Evolutionary conservation across 148 eudicot genomes (phyloP).

Genomic region (Spergularia marina): DNA sequence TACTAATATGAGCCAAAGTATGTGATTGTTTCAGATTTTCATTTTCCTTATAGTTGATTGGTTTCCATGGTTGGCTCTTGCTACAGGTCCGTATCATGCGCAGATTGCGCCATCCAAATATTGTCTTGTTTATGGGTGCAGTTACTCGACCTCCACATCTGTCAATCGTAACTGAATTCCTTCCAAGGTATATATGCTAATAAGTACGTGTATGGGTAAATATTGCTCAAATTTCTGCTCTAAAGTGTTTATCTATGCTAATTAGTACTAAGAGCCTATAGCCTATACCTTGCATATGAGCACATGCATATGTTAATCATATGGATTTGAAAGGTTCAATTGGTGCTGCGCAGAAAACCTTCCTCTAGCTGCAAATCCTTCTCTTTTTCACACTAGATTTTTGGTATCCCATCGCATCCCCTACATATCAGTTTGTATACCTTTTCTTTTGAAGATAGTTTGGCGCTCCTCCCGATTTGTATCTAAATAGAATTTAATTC

Average conservation of each 20-base stretch:
- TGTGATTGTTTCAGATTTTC: not conserved
- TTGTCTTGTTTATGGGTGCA: constrained; percentile 98
- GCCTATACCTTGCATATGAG: too few relatives aligned
- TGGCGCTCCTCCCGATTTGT: not conserved
- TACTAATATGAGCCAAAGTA: not conserved
- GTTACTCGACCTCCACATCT: constrained; percentile 98
- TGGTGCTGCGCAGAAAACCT: not conserved
- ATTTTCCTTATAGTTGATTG: constrained; percentile 10
- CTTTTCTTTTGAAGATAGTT: not conserved
- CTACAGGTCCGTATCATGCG: constrained; percentile 95
- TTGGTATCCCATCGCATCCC: not conserved
- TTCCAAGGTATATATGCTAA: constrained; percentile 62
- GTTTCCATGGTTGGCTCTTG: not conserved
- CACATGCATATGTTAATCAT: not conserved
- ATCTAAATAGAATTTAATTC: not conserved
- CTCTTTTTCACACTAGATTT: not conserved
- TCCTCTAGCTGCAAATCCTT: not conserved
- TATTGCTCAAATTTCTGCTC: not conserved
- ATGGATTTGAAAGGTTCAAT: not conserved
- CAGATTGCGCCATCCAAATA: constrained; percentile 93
- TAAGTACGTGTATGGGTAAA: not conserved
- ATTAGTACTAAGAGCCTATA: too few relatives aligned
- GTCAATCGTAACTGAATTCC: constrained; percentile 89
- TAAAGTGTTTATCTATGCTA: not conserved
- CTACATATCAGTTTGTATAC: not conserved